Conservation (phyloP, 257 asterid species). For the Phtheirospermum japonicum region DNA sequence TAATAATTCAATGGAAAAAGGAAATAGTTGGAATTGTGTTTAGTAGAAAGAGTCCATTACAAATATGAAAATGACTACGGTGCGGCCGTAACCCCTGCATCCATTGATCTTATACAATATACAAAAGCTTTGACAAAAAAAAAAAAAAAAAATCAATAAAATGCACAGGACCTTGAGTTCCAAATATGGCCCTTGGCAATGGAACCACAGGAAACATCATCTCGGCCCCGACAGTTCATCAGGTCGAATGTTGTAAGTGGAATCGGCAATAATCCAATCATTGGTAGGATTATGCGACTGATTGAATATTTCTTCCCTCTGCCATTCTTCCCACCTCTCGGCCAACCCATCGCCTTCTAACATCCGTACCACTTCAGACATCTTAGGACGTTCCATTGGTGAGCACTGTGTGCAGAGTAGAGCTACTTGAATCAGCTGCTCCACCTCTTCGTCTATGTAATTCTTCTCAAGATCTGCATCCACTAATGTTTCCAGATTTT, state of each 20-base stretch:
- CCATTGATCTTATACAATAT: constrained; percentile 23
- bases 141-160: constrained; percentile 12
- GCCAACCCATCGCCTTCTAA: constrained; percentile 89
- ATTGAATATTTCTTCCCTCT: constrained; percentile 68
- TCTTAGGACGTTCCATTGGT: constrained; percentile 78
- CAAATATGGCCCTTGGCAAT: background rate
- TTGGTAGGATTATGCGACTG: constrained; percentile 40
- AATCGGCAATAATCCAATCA: constrained; percentile 61
- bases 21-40: no score
- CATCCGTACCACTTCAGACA: constrained; percentile 91
- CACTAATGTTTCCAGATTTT: constrained; percentile 64
- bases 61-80: no score
- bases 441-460: constrained; percentile 72
- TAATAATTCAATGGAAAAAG: no score
- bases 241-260: constrained; percentile 61
- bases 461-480: constrained; percentile 69
- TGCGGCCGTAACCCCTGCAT: no score
- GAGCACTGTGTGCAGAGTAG: constrained; percentile 75
- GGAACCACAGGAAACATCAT: constrained; percentile 26
- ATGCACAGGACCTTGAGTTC: background rate
- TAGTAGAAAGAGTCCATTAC: no score
- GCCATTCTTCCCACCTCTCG: constrained; percentile 98
- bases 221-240: constrained; percentile 92
- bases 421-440: constrained; percentile 80
- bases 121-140: constrained; percentile 12